Percentiles rank a stretch among this genome's conserved stretches.
Evolutionary conservation across 1,139 yeast genomes (phyloP).

Genomic region (Scheffersomyces segobiensis): DNA sequence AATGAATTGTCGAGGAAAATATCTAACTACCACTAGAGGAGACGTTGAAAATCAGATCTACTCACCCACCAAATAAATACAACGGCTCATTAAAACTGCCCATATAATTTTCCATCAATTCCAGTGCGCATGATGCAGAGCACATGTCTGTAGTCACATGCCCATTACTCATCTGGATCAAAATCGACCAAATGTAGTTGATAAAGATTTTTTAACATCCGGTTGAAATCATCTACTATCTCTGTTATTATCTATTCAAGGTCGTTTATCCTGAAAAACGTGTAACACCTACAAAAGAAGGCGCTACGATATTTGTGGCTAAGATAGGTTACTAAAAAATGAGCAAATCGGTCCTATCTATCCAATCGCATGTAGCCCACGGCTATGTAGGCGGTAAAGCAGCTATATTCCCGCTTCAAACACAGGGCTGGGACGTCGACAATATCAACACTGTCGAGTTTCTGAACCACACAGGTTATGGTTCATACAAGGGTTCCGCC

Average conservation of each 20-base stretch:
- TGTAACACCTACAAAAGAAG: background rate
- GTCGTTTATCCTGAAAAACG: background rate
- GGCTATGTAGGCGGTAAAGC: constrained; percentile 50
- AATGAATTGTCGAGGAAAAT: background rate
- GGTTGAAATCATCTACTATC: background rate
- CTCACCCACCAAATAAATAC: background rate
- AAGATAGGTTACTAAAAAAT: background rate
- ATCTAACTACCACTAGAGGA: background rate
- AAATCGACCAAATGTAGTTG: background rate
- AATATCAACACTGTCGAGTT: constrained; percentile 42
- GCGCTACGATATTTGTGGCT: background rate
- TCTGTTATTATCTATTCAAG: background rate
- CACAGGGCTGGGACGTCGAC: constrained; percentile 48
- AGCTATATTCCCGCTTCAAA: constrained; percentile 43
- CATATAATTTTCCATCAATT: too few relatives aligned
- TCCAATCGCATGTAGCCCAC: constrained; percentile 47
- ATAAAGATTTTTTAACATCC: background rate
- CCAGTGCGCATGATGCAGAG: background rate
- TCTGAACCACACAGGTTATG: constrained; percentile 51
- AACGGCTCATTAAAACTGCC: too few relatives aligned
- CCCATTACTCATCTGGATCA: background rate
- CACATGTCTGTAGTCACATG: background rate
- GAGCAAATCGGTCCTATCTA: constrained; percentile 29
- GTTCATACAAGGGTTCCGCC: constrained; percentile 32
- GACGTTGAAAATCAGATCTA: background rate